phyloP scores from a whole-genome alignment of 345 rosid genomes.

The Passiflora organensis region DNA sequence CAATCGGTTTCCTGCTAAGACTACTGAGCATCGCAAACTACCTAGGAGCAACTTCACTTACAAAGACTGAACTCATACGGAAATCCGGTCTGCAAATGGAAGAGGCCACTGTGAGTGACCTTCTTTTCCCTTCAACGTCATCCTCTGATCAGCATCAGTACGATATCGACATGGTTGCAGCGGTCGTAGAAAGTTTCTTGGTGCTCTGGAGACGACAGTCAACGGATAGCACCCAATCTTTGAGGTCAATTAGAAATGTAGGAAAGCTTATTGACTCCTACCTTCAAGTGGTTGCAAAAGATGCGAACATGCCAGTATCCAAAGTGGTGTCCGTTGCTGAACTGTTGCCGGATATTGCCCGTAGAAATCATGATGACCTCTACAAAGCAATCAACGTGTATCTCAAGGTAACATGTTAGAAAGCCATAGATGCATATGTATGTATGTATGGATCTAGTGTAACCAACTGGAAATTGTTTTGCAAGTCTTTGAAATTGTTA shows the following conservation, averaged over 20 bases:
- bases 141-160: slow-evolving; percentile 39
- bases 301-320: slow-evolving; percentile 52
- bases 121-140: slow-evolving; percentile 56
- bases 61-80: slow-evolving; percentile 75
- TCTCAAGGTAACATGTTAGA: slow-evolving; percentile 55
- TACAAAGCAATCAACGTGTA: slow-evolving; percentile 81
- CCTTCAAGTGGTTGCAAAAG: slow-evolving; percentile 70
- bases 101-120: slow-evolving; percentile 61
- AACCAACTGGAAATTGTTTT: too few relatives aligned
- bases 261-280: slow-evolving; percentile 74
- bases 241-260: slow-evolving; percentile 51
- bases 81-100: slow-evolving; percentile 70
- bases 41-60: slow-evolving; percentile 57
- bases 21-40: slow-evolving; percentile 66
- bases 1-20: slow-evolving; percentile 71
- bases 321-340: slow-evolving; percentile 65
- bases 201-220: slow-evolving; percentile 67
- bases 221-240: slow-evolving; percentile 32
- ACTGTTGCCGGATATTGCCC: slow-evolving; percentile 57
- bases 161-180: slow-evolving; percentile 63
- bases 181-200: slow-evolving; percentile 60
- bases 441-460: too few relatives aligned
- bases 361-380: slow-evolving; percentile 72
- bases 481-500: too few relatives aligned
- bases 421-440: too few relatives aligned